Evolutionary conservation across 371 early-diverging fungal genomes (phyloP).

Genomic region (Mucor lusitanicus): DNA sequence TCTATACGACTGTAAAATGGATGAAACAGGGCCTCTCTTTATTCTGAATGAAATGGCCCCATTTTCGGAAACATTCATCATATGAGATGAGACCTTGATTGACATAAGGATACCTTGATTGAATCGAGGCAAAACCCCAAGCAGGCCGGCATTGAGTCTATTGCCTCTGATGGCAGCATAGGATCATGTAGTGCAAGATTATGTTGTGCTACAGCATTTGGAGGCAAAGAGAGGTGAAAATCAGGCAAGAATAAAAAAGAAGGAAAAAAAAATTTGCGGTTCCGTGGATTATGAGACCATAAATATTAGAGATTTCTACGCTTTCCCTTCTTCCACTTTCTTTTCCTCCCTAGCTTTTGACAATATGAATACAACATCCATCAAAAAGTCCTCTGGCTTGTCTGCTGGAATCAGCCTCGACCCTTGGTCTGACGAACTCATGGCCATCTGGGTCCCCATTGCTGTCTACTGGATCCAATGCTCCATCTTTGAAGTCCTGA

Average conservation of each 20-base stretch:
- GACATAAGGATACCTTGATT: not conserved
- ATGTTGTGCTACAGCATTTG: not conserved
- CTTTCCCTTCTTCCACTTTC: slow-evolving; percentile 8
- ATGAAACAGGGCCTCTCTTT: not conserved
- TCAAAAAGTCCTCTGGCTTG: not conserved
- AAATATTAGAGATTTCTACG: not conserved
- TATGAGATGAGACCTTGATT: not conserved
- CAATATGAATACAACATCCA: not conserved
- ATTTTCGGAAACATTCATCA: not conserved
- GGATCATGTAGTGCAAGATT: not conserved
- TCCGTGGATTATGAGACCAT: slow-evolving; percentile 2
- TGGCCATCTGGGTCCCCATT: slow-evolving; percentile 63
- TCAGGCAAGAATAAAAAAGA: not conserved
- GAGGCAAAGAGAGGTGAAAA: not conserved
- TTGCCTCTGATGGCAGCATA: not conserved
- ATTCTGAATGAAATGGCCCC: not conserved
- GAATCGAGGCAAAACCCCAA: not conserved
- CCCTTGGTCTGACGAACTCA: slow-evolving; percentile 51
- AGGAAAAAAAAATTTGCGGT: not conserved
- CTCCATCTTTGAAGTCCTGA: slow-evolving; percentile 60
- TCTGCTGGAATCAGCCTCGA: slow-evolving; percentile 2
- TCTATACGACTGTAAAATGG: not conserved
- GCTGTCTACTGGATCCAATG: slow-evolving; percentile 70
- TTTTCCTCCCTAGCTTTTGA: not conserved
- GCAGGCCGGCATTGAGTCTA: not conserved